phyloP scores from a whole-genome alignment of 495 filamentous ascomycete species.

The Choiromyces venosus region DNA sequence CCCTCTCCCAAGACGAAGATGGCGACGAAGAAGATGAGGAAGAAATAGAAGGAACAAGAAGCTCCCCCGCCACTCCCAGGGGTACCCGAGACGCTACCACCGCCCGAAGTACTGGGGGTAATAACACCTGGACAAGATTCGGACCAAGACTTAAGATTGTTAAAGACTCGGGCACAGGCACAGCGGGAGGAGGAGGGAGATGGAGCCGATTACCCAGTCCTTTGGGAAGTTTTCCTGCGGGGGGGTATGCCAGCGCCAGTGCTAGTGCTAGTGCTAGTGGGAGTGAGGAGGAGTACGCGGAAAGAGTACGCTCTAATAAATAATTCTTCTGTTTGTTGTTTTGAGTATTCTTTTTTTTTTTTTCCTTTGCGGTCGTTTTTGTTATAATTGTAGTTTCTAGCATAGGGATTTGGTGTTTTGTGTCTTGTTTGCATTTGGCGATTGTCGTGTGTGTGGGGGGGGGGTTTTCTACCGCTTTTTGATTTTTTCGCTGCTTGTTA shows the following conservation, averaged over 20 bases:
- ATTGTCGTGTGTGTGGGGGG: constrained; percentile 3
- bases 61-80: constrained; percentile 33
- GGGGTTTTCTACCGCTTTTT: too few species aligned
- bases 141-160: constrained; percentile 35
- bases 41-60: constrained; percentile 14
- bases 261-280: background rate
- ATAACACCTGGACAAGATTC: constrained; percentile 26
- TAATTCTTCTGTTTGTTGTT: background rate
- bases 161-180: background rate
- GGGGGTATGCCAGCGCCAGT: background rate
- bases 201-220: constrained; percentile 39
- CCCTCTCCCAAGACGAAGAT: too few species aligned
- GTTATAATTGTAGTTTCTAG: too few species aligned
- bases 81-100: constrained; percentile 14
- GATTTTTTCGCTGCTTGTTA: background rate
- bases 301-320: too few species aligned
- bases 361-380: too few species aligned
- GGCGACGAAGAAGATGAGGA: constrained; percentile 3
- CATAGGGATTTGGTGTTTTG: background rate
- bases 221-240: constrained; percentile 15
- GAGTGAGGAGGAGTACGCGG: too few species aligned
- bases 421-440: background rate
- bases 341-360: background rate
- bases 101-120: constrained; percentile 15
- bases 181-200: constrained; percentile 9